Evolutionary conservation across 2,329 filamentous ascomycete genomes (phyloP).

Genomic region (Colletotrichum sp.): DNA sequence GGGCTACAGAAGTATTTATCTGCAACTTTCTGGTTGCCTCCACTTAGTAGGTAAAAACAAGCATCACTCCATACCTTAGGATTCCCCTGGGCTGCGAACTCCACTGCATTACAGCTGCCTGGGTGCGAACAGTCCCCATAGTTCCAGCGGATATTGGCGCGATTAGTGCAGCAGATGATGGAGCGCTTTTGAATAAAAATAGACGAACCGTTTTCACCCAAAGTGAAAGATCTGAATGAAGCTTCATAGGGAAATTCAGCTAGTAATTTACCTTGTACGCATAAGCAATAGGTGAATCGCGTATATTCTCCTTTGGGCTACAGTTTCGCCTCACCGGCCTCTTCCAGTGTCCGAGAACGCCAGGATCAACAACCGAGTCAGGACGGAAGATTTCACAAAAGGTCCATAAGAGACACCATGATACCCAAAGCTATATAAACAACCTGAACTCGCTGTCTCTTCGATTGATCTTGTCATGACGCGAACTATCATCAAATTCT

Average conservation of each 20-base stretch:
- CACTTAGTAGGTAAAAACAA: not conserved
- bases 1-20: not conserved
- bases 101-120: rapidly evolving
- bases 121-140: not conserved
- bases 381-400: not conserved
- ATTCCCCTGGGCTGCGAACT: not conserved
- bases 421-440: not conserved
- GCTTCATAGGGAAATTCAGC: not conserved
- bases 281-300: not conserved
- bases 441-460: not conserved
- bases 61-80: not conserved
- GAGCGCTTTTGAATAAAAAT: not conserved
- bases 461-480: not conserved
- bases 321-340: not conserved
- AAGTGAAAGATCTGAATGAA: not conserved
- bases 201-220: not conserved
- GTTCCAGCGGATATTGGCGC: not conserved
- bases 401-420: not conserved
- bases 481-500: not conserved
- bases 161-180: not conserved
- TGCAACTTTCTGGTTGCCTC: not conserved
- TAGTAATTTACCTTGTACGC: not conserved
- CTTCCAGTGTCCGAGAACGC: not conserved
- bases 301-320: not conserved
- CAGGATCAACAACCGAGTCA: not conserved